Base-by-base conservation (phyloP, 148 eudicot genomes). In the Persicaria maculosa region DNA sequence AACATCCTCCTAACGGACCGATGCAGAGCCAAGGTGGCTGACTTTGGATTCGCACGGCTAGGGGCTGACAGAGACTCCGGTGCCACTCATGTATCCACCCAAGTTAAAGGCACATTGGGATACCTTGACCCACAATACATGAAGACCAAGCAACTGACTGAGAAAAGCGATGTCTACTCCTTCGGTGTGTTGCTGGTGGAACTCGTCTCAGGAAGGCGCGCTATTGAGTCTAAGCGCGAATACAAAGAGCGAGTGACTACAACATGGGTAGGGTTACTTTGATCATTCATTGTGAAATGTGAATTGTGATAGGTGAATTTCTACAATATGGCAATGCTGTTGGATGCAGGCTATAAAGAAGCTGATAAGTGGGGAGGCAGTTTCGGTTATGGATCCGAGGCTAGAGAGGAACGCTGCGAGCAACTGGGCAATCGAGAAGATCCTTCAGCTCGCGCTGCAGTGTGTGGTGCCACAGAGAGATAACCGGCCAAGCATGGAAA, bases 21-120 rank as follows among this genome's bases (percentile, higher is more conserved):
- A 7, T 79, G 79, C 19, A 81, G 84, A 68, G 90, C 85, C n/a
- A 86, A 84, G 64, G 90, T 87, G 58, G 85, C 90, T 2, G 90
- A 87, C 80, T 87, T 88, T 78, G 91, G 91, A 40, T 88, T 88
- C 80, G 87, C 91, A 0, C 74, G 91, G 74, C 44, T 86, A 70
- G 91, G 76, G 11, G 81, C 86, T 6, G 91, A 82, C 44, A 74
- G 57, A 55, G 86, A 88, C 50, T 81, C 82, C 3, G 91, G 78
- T 46, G 85, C 71, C 15, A 88, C 89, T 64, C 91, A 88, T 79
- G 84, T 88, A 25, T 86, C 88, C 7, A 88, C 91, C 50, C 83
- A 82, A 83, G 89, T 88, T 44, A 88, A 86, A 86, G 91, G 91
- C 72, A 88, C 91, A 25, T 87, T 88, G 7, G 91, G 91, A 19